Evolutionary conservation across 2,329 filamentous ascomycete genomes (phyloP).

Genomic region (Sporothrix globosa): DNA sequence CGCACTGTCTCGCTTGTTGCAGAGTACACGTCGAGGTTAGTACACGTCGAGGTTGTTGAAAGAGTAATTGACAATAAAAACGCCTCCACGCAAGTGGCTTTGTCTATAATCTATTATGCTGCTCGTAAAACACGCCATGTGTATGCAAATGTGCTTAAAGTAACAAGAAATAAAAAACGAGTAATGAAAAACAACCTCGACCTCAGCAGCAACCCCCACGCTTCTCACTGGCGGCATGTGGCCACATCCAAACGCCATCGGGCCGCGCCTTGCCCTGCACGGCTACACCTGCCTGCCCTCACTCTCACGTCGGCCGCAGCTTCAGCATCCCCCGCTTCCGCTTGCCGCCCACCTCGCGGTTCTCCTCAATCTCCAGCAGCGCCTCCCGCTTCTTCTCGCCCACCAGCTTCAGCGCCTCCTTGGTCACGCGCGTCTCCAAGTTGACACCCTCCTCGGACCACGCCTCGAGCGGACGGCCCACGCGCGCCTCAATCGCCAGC

Average conservation of each 20-base stretch:
- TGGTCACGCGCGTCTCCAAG: slow-evolving; percentile 84
- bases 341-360: slow-evolving; percentile 89
- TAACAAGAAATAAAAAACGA: not conserved
- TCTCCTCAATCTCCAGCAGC: slow-evolving; percentile 86
- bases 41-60: not conserved
- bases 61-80: not conserved
- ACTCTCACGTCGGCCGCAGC: slow-evolving; percentile 43
- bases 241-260: not conserved
- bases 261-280: not conserved
- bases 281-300: not conserved
- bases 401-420: slow-evolving; percentile 84
- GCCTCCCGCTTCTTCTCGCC: slow-evolving; percentile 96
- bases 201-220: slow-evolving; percentile 1
- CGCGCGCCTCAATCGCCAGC: slow-evolving; percentile 84
- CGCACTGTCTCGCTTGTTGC: slow-evolving; percentile 8
- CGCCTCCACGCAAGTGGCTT: slow-evolving; percentile 17
- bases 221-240: not conserved
- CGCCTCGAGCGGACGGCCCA: slow-evolving; percentile 76
- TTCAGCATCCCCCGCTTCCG: slow-evolving; percentile 65
- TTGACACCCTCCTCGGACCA: slow-evolving; percentile 93
- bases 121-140: not conserved
- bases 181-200: not conserved
- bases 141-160: not conserved
- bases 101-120: not conserved
- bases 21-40: not conserved